Conservation (phyloP, 768 basidiomycete genomes). For the Termitomyces eurrhizus region DNA sequence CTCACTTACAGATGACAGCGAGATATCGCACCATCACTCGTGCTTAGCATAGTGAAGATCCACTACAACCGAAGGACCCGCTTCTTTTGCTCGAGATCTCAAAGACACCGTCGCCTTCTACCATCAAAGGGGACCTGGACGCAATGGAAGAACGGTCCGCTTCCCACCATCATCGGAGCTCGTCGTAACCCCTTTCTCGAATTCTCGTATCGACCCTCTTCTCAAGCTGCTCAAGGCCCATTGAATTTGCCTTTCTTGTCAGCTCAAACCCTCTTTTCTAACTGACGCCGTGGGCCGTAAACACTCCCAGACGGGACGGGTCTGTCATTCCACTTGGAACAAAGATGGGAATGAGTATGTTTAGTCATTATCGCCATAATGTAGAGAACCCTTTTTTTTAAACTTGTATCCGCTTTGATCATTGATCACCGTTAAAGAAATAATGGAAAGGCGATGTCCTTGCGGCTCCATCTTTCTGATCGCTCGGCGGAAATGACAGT, state of each 20-base stretch:
- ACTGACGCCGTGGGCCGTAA: not conserved
- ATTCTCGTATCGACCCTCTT: not conserved
- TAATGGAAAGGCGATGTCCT: not conserved
- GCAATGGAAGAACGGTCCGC: not conserved
- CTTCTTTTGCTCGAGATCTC: not conserved
- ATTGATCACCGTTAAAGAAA: not conserved
- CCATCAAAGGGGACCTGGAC: not conserved
- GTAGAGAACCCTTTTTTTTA: not conserved
- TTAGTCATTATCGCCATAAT: not conserved
- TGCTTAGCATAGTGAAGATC: not conserved
- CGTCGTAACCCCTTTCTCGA: not conserved
- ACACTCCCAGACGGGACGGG: not conserved
- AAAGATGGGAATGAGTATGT: not conserved
- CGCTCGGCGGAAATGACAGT: not conserved
- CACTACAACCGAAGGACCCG: not conserved
- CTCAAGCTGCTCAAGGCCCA: not conserved
- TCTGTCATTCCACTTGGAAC: not conserved
- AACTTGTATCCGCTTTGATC: not conserved
- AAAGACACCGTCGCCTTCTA: not conserved
- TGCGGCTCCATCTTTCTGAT: not conserved
- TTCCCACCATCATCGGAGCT: constrained; percentile 9
- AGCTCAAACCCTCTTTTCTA: not conserved
- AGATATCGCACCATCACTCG: not conserved
- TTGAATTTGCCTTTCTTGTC: not conserved
- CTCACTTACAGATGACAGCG: not conserved